These are phyloP conservation scores for Ogataea minuta DNA, from an alignment of 805 yeast species.

Conservation along the genomic window DNA sequence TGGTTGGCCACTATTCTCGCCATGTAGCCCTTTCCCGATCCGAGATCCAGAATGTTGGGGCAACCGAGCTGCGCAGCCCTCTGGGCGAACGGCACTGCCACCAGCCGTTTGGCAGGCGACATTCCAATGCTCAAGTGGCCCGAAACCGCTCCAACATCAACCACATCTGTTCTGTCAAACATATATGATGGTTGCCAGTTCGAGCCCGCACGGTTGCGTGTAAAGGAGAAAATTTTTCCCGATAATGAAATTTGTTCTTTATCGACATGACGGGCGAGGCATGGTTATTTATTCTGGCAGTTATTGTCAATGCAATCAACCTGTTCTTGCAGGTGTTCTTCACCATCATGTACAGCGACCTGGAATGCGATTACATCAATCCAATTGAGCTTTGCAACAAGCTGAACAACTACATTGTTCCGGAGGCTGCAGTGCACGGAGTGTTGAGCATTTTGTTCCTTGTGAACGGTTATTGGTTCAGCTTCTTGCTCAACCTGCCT, in stretches of 20 bases:
- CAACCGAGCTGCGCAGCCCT: constrained; percentile 5
- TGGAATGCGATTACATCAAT: constrained; percentile 94
- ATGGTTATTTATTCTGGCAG: constrained; percentile 71
- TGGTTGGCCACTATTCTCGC: constrained; percentile 25
- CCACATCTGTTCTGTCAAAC: constrained; percentile 8
- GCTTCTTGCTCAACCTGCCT: constrained; percentile 79
- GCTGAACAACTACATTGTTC: constrained; percentile 82
- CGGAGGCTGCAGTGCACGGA: constrained; percentile 86
- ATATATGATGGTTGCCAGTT: not conserved
- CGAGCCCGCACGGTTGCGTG: constrained; percentile 7
- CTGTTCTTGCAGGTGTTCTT: constrained; percentile 90
- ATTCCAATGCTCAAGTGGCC: constrained; percentile 17
- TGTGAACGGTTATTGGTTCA: constrained; percentile 89
- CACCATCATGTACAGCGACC: constrained; percentile 92
- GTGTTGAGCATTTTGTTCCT: constrained; percentile 67
- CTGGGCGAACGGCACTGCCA: constrained; percentile 18
- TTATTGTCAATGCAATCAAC: constrained; percentile 80
- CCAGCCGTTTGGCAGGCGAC: constrained; percentile 12
- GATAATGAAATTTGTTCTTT: constrained; percentile 12
- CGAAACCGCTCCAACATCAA: constrained; percentile 2
- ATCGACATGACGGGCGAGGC: constrained; percentile 32
- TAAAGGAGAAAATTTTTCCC: constrained; percentile 7
- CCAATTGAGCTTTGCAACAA: constrained; percentile 95
- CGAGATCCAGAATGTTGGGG: constrained; percentile 26
- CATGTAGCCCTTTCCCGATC: constrained; percentile 34